Percentiles rank a stretch among this genome's conserved stretches.
These are phyloP conservation scores for Tricholomella constricta DNA, from an alignment of 768 basidiomycete genomes.

Conservation along the genomic window DNA sequence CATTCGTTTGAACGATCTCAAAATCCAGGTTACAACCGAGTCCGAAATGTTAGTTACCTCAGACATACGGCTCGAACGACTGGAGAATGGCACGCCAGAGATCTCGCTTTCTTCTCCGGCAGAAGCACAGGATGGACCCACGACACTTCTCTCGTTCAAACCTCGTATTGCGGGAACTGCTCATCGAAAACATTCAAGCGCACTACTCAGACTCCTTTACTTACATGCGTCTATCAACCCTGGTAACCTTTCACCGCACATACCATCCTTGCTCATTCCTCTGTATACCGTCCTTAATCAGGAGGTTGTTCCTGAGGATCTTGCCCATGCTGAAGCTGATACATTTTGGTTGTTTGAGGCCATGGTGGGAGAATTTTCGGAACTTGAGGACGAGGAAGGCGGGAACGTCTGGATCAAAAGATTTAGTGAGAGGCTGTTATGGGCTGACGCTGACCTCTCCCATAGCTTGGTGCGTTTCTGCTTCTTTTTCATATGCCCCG, in stretches of 20 bases:
- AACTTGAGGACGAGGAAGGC: slow-evolving; percentile 70
- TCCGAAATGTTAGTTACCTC: slow-evolving; percentile 36
- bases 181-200: slow-evolving; percentile 62
- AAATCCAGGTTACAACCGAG: slow-evolving; percentile 33
- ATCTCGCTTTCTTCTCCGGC: slow-evolving; percentile 42
- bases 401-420: slow-evolving; percentile 62
- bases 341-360: slow-evolving; percentile 83
- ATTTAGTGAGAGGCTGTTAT: slow-evolving; percentile 58
- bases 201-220: slow-evolving; percentile 70
- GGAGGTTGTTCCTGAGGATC: slow-evolving; percentile 62
- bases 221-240: slow-evolving; percentile 74
- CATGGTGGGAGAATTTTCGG: slow-evolving; percentile 70
- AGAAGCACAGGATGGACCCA: slow-evolving; percentile 29
- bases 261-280: slow-evolving; percentile 70
- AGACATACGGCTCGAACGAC: slow-evolving; percentile 37
- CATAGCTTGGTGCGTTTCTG: slow-evolving; percentile 52
- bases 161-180: slow-evolving; percentile 45
- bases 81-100: slow-evolving; percentile 29
- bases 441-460: slow-evolving; percentile 66
- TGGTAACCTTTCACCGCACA: slow-evolving; percentile 65
- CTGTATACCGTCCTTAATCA: slow-evolving; percentile 62
- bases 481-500: slow-evolving; percentile 8
- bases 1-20: slow-evolving; percentile 49
- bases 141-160: slow-evolving; percentile 50
- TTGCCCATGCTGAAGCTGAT: slow-evolving; percentile 74